Base-by-base conservation (phyloP, 805 yeast species). In the Saccharomycopsis sp. region DNA sequence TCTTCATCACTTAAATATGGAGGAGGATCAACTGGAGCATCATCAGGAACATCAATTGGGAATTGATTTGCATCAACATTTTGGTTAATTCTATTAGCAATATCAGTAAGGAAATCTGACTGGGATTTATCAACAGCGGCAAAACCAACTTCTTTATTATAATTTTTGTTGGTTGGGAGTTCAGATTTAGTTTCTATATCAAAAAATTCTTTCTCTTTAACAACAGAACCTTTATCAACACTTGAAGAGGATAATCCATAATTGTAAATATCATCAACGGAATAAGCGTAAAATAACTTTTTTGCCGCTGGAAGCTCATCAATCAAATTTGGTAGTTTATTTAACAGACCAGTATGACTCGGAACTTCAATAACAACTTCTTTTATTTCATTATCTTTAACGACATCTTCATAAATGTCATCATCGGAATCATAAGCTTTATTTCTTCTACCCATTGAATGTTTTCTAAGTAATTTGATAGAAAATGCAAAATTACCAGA, bases 281-380 rank as follows among this genome's bases (percentile, higher is more conserved):
- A 39, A 46, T 61, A 58, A 0, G 60, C 55, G 43, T 64, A 64
- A 23, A 51, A 54, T 21, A 35, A 42, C 36, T 49, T 56, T 42
- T 61, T 63, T n/a, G 42, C 40, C 5, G 48, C 49, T 26, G 47
- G 43, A 8, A 65, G 25, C 12, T 42, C 49, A 30, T 63, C 67
- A 23, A 64, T 46, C 28, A 67, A 47, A 19, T 51, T 53, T 0
- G 70, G 68, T 17, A 73, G 55, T 20, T 60, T 62, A 3, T 55
- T 56, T 49, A 74, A 64, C 44, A 63, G 62, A 29, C 60, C 62
- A 37, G 45, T 51, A 1, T 67, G 56, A 15, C 46, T 48, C 4
- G 79, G 80, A 18, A 69, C 64, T 63, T 70, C 66, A 2, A 72
- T 48, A n/a, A n/a, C n/a, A n/a, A n/a, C n/a, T n/a, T n/a, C n/a